A percentile compares a stretch with the other conserved stretches of the same genome.
phyloP scores from a whole-genome alignment of 768 basidiomycete genomes.

The Boletellus ananas region DNA sequence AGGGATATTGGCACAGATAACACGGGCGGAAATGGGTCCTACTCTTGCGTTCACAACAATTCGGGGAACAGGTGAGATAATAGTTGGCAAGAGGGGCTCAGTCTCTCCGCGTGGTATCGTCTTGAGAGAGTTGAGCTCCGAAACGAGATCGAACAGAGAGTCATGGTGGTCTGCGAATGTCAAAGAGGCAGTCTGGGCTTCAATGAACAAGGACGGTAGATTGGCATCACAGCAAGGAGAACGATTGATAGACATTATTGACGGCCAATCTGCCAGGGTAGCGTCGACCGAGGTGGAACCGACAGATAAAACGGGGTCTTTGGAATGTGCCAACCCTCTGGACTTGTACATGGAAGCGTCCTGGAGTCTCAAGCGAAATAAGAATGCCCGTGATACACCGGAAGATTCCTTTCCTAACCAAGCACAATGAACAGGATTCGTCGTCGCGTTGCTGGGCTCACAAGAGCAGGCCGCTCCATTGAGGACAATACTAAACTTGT shows the following conservation, averaged over 20 bases:
- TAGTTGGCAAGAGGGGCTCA: conserved; percentile 25
- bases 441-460: conserved; percentile 45
- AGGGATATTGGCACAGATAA: conserved; percentile 43
- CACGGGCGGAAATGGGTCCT: conserved; percentile 46
- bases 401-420: conserved; percentile 50
- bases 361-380: conserved; percentile 41
- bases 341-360: conserved; percentile 45
- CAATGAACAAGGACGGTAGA: conserved; percentile 50
- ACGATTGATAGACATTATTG: conserved; percentile 38
- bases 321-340: conserved; percentile 30
- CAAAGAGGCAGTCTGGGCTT: conserved; percentile 41
- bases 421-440: conserved; percentile 43
- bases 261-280: conserved; percentile 59
- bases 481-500: conserved; percentile 43
- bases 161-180: conserved; percentile 54
- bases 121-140: conserved; percentile 17
- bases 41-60: conserved; percentile 45
- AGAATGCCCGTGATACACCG: conserved; percentile 41
- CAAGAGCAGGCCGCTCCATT: conserved; percentile 39
- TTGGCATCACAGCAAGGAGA: conserved; percentile 48
- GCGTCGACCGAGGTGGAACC: conserved; percentile 30
- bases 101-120: conserved; percentile 3
- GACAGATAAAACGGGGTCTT: conserved; percentile 30
- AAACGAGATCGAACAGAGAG: conserved; percentile 40
- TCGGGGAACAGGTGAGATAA: conserved; percentile 45